Evolutionary conservation across 345 rosid species (phyloP), one percentile per base, ranked within the genome.

Genomic region (Pseudoturritis turrita): DNA sequence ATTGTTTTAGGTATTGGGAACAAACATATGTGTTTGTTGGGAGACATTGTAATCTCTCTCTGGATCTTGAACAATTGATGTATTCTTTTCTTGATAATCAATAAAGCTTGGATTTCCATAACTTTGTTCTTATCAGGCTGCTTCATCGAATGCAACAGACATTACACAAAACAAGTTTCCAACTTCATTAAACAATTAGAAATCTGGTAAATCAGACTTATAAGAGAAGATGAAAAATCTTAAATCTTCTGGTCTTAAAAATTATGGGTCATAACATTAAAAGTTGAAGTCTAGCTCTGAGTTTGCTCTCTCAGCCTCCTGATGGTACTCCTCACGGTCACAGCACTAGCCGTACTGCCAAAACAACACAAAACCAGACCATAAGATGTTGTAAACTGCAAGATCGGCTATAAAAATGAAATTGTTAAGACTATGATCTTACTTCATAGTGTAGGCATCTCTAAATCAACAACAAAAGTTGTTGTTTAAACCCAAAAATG

Each of bases 381-480:
- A 59, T 56, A 21, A 59, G 49, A 39, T 39, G 18, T 22, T 21
- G 19, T 14, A 23, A 35, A 22, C 4, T 5, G 18, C 12, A 63
- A 2, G 2, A n/a, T n/a, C n/a, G n/a, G n/a, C n/a, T n/a, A 21
- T 19, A 17, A 58, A 29, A 10, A 17, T 8, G n/a, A 57, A 35
- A 41, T n/a, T 2, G 10, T 13, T 15, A 3, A 28, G n/a, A n/a
- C n/a, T 2, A 46, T 15, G 36, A 73, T 80, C 40, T 79, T 75
- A 90, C 94, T 91, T 91, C 85, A 85, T 67, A 31, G 95, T 88
- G 81, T 90, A 90, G 5, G 95, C 92, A 52, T 95, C 97, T 14
- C 97, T n/a, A n/a, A n/a, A n/a, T n/a, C n/a, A n/a, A n/a, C n/a
- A n/a, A n/a, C n/a, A n/a, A n/a, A n/a, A n/a, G n/a, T n/a, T n/a